Percentiles rank a stretch among this genome's conserved stretches.
Evolutionary conservation across 352 stramenopile genomes (phyloP).

Genomic region (Globisporangium abappressorium): DNA sequence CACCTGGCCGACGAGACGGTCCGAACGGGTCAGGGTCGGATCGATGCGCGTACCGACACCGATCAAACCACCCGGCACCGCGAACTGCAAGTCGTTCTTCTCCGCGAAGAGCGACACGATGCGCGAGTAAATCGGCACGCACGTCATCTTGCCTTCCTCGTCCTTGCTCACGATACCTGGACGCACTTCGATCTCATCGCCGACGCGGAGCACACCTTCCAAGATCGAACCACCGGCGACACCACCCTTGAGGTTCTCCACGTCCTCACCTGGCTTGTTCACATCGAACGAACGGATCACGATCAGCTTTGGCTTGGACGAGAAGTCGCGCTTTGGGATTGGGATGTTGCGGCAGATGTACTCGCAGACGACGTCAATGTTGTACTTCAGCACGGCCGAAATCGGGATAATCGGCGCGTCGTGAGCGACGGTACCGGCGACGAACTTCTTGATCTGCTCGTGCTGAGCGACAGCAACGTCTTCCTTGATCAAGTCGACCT

Average conservation of each 20-base stretch:
- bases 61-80: constrained; percentile 98
- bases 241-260: constrained; percentile 95
- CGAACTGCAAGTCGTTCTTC: constrained; percentile 99
- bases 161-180: constrained; percentile 99
- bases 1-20: constrained; percentile 99
- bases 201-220: constrained; percentile 95
- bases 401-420: constrained; percentile 99
- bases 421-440: constrained; percentile 91
- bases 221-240: constrained; percentile 92
- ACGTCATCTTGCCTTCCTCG: constrained; percentile 94
- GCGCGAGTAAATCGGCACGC: constrained; percentile 91
- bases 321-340: constrained; percentile 98
- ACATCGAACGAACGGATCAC: constrained; percentile 99
- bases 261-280: constrained; percentile 99
- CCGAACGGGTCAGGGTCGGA: constrained; percentile 97
- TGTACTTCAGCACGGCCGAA: constrained; percentile 99
- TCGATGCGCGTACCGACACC: constrained; percentile 99
- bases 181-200: constrained; percentile 99
- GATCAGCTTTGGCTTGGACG: constrained; percentile 96
- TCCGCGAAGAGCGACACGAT: constrained; percentile 98
- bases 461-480: constrained; percentile 97
- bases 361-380: constrained; percentile 99
- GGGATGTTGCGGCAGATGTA: constrained; percentile 99
- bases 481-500: constrained; percentile 99
- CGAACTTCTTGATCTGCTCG: constrained; percentile 94